Evolutionary conservation across 2,329 filamentous ascomycete genomes (phyloP).

Genomic region (Aspergillus udagawae): DNA sequence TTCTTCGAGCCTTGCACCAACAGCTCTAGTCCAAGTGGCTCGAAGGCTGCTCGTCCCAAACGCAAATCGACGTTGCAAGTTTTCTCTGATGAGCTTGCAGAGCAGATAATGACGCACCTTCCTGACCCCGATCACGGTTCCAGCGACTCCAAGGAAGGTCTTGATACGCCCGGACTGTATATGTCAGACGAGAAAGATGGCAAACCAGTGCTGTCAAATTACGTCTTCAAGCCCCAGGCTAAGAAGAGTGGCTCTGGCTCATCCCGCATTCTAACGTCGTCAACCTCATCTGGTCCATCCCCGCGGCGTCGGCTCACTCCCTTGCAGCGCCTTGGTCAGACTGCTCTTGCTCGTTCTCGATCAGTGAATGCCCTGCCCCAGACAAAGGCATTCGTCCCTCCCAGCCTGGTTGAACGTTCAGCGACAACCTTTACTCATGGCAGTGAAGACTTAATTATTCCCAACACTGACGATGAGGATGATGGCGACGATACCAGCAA

Average conservation of each 20-base stretch:
- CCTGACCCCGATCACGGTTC: conserved; percentile 29
- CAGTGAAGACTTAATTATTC: conserved; percentile 51
- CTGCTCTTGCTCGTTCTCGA: conserved; percentile 35
- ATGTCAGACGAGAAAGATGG: neutral
- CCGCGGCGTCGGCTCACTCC: conserved; percentile 28
- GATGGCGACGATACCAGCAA: conserved; percentile 13
- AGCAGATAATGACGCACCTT: conserved; percentile 47
- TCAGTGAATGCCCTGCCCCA: conserved; percentile 28
- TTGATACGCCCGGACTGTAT: neutral
- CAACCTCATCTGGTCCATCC: neutral
- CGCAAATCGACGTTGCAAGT: conserved; percentile 46
- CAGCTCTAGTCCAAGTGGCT: conserved; percentile 38
- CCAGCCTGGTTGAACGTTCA: conserved; percentile 9
- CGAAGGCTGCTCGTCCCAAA: conserved; percentile 34
- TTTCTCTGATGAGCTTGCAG: conserved; percentile 51
- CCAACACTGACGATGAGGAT: conserved; percentile 47
- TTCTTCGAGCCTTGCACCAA: conserved; percentile 41
- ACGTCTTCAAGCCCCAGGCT: neutral
- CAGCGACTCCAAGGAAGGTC: neutral
- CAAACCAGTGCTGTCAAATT: neutral
- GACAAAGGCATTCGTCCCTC: conserved; percentile 7
- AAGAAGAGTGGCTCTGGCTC: neutral
- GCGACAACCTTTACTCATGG: conserved; percentile 29
- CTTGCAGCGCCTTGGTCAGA: conserved; percentile 39
- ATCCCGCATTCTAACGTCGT: neutral